Base-by-base conservation (phyloP, 306 rosid species). In the Sesbania bispinosa region DNA sequence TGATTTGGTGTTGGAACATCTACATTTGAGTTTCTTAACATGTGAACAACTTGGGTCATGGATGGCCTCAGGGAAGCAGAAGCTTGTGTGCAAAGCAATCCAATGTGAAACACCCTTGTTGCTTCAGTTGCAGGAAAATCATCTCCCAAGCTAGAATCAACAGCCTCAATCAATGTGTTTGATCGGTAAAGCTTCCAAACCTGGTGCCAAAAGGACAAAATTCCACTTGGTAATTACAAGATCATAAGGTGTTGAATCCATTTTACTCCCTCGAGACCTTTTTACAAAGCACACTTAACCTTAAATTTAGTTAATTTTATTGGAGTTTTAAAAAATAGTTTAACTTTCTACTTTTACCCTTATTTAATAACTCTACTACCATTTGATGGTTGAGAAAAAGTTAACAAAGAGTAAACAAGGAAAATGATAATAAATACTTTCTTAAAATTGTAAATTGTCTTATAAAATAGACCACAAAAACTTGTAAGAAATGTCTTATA, bases 41-140 rank as follows among this genome's bases (percentile, higher is more conserved):
- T 62, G 63, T 46, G 24, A 58, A 81, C 87, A 47, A 92, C 88
- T 55, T 79, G 83, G 3, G 61, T 65, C 93, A 90, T 88, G 19
- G 89, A 82, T 74, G 98, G 96, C 62, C 98, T 85, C 24, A 79
- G 64, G 32, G 85, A 71, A 69, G 75, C 88, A 62, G 90, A 83
- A 58, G 96, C 98, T 75, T 92, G 98, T 36, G 96, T 79, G 81
- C 98, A 92, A 18, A 88, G 71, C 48, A 90, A 86, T 24, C 89
- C 98, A 55, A 92, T 92, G 57, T 75, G 93, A 73, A 89, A 75
- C 62, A 82, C 81, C 53, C 80, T 79, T 42, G 75, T 77, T 35
- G 62, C 84, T 23, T 86, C 96, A 26, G 74, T 69, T 59, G 53
- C 76, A 10, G 89, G 86, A 58, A 69, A 83, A 70, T 86, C 81